phyloP scores from a whole-genome alignment of 306 rosid genomes.

The Macrotyloma uniflorum region DNA sequence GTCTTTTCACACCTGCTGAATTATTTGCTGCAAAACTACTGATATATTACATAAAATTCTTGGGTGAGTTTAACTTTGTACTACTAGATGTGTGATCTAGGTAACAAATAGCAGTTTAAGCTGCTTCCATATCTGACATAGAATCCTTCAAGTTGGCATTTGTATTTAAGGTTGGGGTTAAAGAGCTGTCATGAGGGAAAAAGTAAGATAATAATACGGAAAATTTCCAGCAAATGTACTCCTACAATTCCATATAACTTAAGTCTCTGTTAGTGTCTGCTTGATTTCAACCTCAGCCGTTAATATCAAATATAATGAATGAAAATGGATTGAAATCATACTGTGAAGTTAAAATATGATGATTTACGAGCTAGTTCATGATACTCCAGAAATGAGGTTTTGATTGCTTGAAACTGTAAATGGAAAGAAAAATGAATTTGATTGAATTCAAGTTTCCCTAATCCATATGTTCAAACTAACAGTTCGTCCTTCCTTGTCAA shows the following conservation, averaged over 20 bases:
- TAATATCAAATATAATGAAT: not conserved
- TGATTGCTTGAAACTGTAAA: constrained; percentile 23
- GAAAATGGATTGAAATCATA: constrained; percentile 16
- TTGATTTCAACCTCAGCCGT: constrained; percentile 17
- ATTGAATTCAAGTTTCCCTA: constrained; percentile 11
- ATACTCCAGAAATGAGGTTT: not conserved
- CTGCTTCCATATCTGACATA: constrained; percentile 23
- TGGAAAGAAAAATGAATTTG: constrained; percentile 3
- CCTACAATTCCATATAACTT: constrained; percentile 4
- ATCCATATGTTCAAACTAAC: constrained; percentile 19
- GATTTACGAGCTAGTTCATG: constrained; percentile 21
- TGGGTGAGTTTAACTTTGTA: constrained; percentile 25
- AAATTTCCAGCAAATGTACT: constrained; percentile 2
- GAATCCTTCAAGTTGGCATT: constrained; percentile 22
- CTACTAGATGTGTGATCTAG: constrained; percentile 10
- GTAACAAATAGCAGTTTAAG: constrained; percentile 6
- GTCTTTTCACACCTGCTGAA: constrained; percentile 47
- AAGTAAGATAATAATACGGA: constrained; percentile 11
- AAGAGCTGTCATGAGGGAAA: constrained; percentile 16
- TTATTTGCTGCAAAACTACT: constrained; percentile 28
- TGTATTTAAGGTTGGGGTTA: constrained; percentile 35
- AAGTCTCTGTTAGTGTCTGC: constrained; percentile 20
- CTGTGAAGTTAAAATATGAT: constrained; percentile 4
- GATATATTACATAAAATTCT: constrained; percentile 1
- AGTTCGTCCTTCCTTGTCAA: constrained; percentile 24